Evolutionary conservation across 2,329 filamentous ascomycete species (phyloP).

Genomic region (Paecilomyces sp.): DNA sequence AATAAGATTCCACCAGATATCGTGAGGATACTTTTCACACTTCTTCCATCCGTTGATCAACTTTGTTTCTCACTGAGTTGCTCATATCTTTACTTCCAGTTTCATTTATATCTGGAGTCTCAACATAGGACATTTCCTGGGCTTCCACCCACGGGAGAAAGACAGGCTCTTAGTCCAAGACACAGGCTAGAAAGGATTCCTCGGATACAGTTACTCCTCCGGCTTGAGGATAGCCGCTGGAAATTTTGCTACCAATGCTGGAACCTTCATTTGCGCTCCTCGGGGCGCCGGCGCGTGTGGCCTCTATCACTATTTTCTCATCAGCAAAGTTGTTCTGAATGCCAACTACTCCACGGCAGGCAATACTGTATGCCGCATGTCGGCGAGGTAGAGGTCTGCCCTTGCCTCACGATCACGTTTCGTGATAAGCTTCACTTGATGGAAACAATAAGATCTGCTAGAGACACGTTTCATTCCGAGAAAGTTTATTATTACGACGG

Average conservation of each 20-base stretch:
- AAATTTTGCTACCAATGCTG: neutral
- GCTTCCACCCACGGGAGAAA: neutral
- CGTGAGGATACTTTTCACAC: neutral
- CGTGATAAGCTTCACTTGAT: slow-evolving; percentile 2
- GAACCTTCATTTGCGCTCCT: neutral
- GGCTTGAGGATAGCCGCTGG: neutral
- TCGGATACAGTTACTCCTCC: neutral
- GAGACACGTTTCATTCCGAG: neutral
- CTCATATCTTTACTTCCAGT: neutral
- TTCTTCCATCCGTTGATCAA: neutral
- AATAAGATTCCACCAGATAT: neutral
- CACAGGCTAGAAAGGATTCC: neutral
- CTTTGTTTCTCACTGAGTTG: neutral
- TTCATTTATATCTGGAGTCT: neutral
- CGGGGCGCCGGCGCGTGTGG: neutral
- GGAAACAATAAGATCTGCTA: neutral
- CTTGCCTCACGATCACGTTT: slow-evolving; percentile 2
- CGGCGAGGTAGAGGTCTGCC: neutral
- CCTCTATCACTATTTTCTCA: neutral
- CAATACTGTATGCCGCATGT: neutral
- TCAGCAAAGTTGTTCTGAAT: neutral
- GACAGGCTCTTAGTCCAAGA: neutral
- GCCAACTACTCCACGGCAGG: neutral
- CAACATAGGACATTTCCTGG: neutral
- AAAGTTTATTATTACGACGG: neutral